Evolutionary conservation across 2,329 filamentous ascomycete species (phyloP).

Genomic region (Davidsoniella australis): DNA sequence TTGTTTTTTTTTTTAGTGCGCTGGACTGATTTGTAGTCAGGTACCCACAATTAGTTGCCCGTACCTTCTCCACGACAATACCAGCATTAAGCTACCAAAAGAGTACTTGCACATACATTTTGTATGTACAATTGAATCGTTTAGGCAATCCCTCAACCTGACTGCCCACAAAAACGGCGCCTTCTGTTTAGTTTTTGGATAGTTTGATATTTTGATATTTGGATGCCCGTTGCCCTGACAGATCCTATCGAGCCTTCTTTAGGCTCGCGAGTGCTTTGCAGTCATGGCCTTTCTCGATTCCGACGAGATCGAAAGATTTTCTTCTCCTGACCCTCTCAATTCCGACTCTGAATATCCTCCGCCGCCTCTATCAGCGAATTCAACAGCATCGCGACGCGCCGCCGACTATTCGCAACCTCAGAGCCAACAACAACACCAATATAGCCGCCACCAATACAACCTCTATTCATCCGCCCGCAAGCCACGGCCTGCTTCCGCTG

Average conservation of each 20-base stretch:
- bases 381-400: conserved; percentile 7
- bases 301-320: not conserved
- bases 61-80: too few species aligned
- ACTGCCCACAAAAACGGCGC: not conserved
- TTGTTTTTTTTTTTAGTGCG: not conserved
- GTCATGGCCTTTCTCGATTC: not conserved
- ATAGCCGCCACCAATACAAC: not conserved
- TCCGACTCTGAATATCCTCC: conserved; percentile 7
- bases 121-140: too few species aligned
- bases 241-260: not conserved
- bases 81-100: too few species aligned
- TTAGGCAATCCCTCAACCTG: too few species aligned
- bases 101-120: too few species aligned
- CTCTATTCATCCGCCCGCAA: not conserved
- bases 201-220: too few species aligned
- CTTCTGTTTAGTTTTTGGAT: too few species aligned
- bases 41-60: too few species aligned
- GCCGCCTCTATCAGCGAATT: not conserved
- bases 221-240: not conserved
- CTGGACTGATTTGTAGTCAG: not conserved
- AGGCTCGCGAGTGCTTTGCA: not conserved
- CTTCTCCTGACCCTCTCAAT: conserved; percentile 12
- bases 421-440: not conserved
- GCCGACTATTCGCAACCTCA: not conserved
- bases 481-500: not conserved